A percentile compares a stretch with the other conserved stretches of the same genome.
phyloP scores from a whole-genome alignment of 2,329 filamentous ascomycete genomes.

The Westerdykella sp. region DNA sequence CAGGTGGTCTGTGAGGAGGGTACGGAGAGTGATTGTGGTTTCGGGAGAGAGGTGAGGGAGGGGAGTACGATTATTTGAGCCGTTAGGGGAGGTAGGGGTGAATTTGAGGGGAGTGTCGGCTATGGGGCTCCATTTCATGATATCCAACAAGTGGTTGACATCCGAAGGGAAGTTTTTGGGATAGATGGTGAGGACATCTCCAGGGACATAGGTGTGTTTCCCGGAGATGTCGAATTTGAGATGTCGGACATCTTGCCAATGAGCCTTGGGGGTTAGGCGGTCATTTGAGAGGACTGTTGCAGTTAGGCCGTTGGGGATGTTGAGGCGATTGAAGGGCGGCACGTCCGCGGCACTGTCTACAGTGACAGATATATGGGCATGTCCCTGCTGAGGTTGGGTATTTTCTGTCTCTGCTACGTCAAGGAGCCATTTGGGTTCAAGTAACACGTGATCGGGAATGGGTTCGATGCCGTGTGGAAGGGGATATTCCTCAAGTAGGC shows the following conservation, averaged over 20 bases:
- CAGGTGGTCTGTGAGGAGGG: conserved; percentile 72
- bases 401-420: conserved; percentile 30
- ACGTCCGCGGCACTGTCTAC: conserved; percentile 6
- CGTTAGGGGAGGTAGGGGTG: conserved; percentile 26
- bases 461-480: conserved; percentile 60
- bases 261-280: conserved; percentile 65
- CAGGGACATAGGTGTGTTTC: conserved; percentile 54
- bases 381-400: neutral
- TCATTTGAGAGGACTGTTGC: conserved; percentile 60
- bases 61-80: conserved; percentile 35
- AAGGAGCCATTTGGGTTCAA: conserved; percentile 69
- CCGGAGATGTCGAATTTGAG: conserved; percentile 53
- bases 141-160: conserved; percentile 67
- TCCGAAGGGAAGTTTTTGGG: conserved; percentile 82
- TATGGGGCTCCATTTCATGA: conserved; percentile 70
- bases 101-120: conserved; percentile 66
- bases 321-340: conserved; percentile 46
- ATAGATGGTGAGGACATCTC: conserved; percentile 73
- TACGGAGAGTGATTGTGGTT: conserved; percentile 57
- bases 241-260: conserved; percentile 93
- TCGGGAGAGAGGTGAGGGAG: conserved; percentile 35
- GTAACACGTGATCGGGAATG: conserved; percentile 65
- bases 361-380: conserved; percentile 1
- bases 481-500: conserved; percentile 62
- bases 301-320: conserved; percentile 51